These are phyloP conservation scores for Hyaloscypha hepaticicola DNA, from an alignment of 495 filamentous ascomycete species.

Conservation along the genomic window DNA sequence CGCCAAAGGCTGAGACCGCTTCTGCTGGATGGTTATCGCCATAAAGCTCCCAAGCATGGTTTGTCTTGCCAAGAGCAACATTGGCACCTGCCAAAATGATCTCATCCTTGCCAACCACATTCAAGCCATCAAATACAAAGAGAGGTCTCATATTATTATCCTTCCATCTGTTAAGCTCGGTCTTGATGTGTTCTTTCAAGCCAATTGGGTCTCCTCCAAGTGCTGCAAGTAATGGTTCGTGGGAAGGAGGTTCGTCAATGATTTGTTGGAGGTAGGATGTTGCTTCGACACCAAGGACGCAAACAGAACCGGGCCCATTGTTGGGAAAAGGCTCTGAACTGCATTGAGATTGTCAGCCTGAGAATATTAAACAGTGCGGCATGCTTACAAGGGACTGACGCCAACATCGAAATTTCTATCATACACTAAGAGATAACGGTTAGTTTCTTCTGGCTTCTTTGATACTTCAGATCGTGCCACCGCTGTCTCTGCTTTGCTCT, in stretches of 20 bases:
- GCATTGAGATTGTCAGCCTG: neutral
- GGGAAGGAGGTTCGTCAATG: slow-evolving; percentile 61
- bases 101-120: slow-evolving; percentile 68
- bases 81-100: slow-evolving; percentile 43
- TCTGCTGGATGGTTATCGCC: slow-evolving; percentile 72
- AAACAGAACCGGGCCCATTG: neutral
- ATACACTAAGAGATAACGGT: neutral
- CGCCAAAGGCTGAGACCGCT: slow-evolving; percentile 79
- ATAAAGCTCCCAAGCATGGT: slow-evolving; percentile 81
- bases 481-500: neutral
- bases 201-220: slow-evolving; percentile 87
- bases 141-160: slow-evolving; percentile 62
- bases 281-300: slow-evolving; percentile 67
- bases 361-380: neutral
- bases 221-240: slow-evolving; percentile 85
- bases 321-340: neutral
- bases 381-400: neutral
- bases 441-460: neutral
- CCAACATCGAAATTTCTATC: neutral
- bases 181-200: slow-evolving; percentile 65
- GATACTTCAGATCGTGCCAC: neutral
- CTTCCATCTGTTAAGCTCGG: slow-evolving; percentile 69
- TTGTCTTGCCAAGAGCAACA: slow-evolving; percentile 49
- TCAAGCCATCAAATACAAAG: slow-evolving; percentile 89
- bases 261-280: slow-evolving; percentile 80